phyloP scores from a whole-genome alignment of 2,329 filamentous ascomycete species.

The Trichoderma breve region DNA sequence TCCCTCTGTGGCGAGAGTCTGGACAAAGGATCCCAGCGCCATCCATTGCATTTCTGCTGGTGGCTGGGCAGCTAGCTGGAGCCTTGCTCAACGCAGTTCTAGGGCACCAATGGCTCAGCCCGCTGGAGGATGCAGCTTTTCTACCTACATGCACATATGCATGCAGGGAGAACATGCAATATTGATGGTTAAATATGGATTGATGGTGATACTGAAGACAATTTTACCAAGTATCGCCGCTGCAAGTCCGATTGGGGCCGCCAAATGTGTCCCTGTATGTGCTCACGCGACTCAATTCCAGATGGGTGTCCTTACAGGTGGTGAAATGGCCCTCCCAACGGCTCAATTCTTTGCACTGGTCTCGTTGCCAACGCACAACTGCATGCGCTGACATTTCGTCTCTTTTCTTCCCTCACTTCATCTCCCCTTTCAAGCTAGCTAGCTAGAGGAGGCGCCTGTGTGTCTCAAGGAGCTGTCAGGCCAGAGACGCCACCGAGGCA shows the following conservation, averaged over 20 bases:
- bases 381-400: background rate
- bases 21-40: background rate
- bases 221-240: background rate
- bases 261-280: background rate
- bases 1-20: background rate
- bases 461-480: background rate
- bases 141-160: background rate
- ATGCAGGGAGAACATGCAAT: background rate
- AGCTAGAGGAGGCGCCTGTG: background rate
- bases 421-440: background rate
- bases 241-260: background rate
- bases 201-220: background rate
- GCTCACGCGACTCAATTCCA: conserved; percentile 1
- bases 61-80: background rate
- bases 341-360: background rate
- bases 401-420: background rate
- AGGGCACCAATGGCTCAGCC: background rate
- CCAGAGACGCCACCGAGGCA: conserved; percentile 9
- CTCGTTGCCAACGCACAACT: background rate
- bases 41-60: background rate
- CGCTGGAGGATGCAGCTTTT: background rate
- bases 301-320: background rate
- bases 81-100: background rate
- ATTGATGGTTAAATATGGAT: background rate
- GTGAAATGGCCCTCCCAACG: background rate